These are phyloP conservation scores for Hydnum rufescens DNA, from an alignment of 768 basidiomycete species.

Conservation along the genomic window DNA sequence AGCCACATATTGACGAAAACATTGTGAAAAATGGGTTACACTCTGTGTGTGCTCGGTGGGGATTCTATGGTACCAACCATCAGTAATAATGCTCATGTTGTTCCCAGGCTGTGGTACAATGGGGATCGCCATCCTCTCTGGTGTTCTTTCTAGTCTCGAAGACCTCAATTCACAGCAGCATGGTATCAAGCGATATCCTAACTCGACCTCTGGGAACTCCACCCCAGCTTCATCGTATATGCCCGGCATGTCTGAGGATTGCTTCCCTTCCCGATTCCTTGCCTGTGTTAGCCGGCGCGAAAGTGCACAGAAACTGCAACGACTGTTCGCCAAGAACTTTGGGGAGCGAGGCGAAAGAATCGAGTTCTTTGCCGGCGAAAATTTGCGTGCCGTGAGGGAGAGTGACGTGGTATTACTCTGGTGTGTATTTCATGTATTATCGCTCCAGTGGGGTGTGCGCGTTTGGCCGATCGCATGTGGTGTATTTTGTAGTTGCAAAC, in stretches of 20 bases:
- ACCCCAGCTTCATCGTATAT: conserved; percentile 32
- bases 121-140: conserved; percentile 89
- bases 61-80: no score
- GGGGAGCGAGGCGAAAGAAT: conserved; percentile 25
- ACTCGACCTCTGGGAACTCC: conserved; percentile 32
- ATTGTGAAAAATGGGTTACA: no score
- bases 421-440: conserved; percentile 29
- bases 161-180: conserved; percentile 14
- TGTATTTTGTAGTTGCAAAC: conserved; percentile 92
- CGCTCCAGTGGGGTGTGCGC: not conserved
- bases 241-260: conserved; percentile 25
- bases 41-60: no score
- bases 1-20: no score
- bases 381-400: conserved; percentile 47
- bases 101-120: conserved; percentile 90
- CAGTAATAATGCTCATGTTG: conserved; percentile 5
- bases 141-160: conserved; percentile 70
- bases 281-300: conserved; percentile 73
- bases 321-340: conserved; percentile 32
- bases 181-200: conserved; percentile 10
- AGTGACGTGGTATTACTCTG: conserved; percentile 79
- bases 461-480: not conserved
- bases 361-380: conserved; percentile 47
- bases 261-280: conserved; percentile 61
- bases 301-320: conserved; percentile 44